Percentiles rank a stretch among this genome's conserved stretches.
Conservation (phyloP, 192 early-diverging fungal genomes). For the Backusella tuberculispora region DNA sequence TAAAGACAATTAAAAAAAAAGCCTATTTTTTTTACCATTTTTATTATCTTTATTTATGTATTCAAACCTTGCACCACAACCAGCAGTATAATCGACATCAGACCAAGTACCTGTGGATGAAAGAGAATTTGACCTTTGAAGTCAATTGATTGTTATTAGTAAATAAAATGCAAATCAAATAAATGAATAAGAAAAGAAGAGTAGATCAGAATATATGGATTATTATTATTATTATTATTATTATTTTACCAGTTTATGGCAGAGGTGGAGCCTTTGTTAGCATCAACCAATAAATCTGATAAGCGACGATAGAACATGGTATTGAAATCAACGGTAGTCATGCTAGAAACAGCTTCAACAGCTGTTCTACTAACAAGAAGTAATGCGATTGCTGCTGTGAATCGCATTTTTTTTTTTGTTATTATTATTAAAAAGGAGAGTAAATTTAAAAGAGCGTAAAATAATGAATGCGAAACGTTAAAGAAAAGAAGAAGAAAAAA, state of each 20-base stretch:
- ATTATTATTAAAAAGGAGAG: background rate
- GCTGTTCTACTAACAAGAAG: background rate
- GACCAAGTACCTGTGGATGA: constrained; percentile 23
- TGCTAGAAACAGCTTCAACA: constrained; percentile 1
- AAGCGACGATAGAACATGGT: background rate
- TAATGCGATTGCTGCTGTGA: background rate
- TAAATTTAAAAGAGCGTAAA: background rate
- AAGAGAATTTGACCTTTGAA: background rate
- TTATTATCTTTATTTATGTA: background rate
- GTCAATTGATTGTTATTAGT: background rate
- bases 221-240: background rate
- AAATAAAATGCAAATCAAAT: background rate
- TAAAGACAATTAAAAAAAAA: background rate
- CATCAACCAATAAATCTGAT: constrained; percentile 6
- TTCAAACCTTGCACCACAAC: constrained; percentile 23
- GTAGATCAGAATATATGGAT: background rate
- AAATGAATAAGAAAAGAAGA: background rate
- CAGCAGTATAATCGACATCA: constrained; percentile 24
- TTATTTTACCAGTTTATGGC: background rate
- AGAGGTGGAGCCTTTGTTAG: background rate
- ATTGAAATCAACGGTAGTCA: background rate
- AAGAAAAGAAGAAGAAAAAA: background rate
- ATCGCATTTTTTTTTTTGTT: constrained; percentile 9
- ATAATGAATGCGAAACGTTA: background rate
- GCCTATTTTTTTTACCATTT: background rate